These are phyloP conservation scores for Coemansia sp. DNA, from an alignment of 192 early-diverging fungal species.

Conservation along the genomic window DNA sequence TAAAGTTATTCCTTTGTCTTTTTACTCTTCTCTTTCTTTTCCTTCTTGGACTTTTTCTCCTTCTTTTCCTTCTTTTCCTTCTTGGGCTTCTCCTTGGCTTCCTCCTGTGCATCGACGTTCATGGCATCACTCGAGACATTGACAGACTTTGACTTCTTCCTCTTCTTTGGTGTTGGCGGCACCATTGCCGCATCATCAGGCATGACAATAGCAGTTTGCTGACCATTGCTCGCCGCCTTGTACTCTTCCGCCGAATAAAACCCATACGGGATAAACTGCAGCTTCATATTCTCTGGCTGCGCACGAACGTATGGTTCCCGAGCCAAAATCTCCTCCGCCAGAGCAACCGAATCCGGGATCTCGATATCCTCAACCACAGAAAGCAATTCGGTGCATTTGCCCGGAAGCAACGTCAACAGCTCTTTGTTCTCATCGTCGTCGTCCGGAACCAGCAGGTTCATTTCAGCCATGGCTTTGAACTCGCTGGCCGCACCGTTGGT, in stretches of 20 bases:
- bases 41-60: conserved; percentile 18
- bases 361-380: conserved; percentile 42
- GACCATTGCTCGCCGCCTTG: conserved; percentile 4
- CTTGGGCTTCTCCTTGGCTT: conserved; percentile 12
- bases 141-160: conserved; percentile 12
- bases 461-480: conserved; percentile 45
- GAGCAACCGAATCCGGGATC: conserved; percentile 21
- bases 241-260: conserved; percentile 54
- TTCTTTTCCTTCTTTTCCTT: conserved; percentile 26
- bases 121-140: neutral
- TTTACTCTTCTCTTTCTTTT: conserved; percentile 16
- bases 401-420: conserved; percentile 32
- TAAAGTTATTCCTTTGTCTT: conserved; percentile 7
- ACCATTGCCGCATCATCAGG: neutral
- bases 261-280: conserved; percentile 49
- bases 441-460: conserved; percentile 48
- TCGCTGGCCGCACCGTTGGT: conserved; percentile 15
- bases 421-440: conserved; percentile 16
- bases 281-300: conserved; percentile 51
- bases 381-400: conserved; percentile 21
- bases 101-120: conserved; percentile 6
- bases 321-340: conserved; percentile 22
- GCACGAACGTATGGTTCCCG: conserved; percentile 18
- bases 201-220: neutral
- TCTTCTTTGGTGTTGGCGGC: conserved; percentile 11